These are phyloP conservation scores for Poa pratensis DNA, from an alignment of 176 grass and related monocot genomes.

Conservation along the genomic window DNA sequence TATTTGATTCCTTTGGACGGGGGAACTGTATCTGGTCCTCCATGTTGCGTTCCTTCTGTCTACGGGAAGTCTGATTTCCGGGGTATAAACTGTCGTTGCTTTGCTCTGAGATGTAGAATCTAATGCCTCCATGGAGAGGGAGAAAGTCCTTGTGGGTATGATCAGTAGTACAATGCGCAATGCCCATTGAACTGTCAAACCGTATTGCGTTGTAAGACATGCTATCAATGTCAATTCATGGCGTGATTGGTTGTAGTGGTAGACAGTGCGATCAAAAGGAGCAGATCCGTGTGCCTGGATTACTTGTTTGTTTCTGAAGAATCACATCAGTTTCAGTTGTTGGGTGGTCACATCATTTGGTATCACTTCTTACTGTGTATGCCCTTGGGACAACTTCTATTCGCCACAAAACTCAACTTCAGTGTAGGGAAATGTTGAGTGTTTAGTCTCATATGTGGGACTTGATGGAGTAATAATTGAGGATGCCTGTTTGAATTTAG, in stretches of 20 bases:
- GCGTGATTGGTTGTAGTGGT: not conserved
- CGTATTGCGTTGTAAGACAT: not conserved
- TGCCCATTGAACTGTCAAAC: not conserved
- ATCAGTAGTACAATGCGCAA: not conserved
- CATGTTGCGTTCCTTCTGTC: not conserved
- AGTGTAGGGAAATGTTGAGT: not conserved
- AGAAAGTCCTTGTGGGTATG: not conserved
- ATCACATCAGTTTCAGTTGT: slow-evolving; percentile 16
- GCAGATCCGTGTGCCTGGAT: slow-evolving; percentile 39
- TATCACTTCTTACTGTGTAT: not conserved
- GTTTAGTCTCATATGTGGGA: not conserved
- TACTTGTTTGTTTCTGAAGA: slow-evolving; percentile 24
- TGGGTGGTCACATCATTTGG: not conserved
- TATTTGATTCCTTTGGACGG: not conserved
- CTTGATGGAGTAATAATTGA: slow-evolving; percentile 19
- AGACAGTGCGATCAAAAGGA: not conserved
- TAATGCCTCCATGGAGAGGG: not conserved
- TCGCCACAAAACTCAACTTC: not conserved
- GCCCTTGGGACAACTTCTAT: not conserved
- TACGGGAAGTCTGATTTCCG: not conserved
- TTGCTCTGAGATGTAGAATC: not conserved
- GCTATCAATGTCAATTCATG: not conserved
- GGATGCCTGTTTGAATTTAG: not conserved
- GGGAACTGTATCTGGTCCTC: not conserved
- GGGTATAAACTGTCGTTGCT: not conserved